phyloP scores from a whole-genome alignment of 2,329 filamentous ascomycete genomes.

The Alternaria sp. region DNA sequence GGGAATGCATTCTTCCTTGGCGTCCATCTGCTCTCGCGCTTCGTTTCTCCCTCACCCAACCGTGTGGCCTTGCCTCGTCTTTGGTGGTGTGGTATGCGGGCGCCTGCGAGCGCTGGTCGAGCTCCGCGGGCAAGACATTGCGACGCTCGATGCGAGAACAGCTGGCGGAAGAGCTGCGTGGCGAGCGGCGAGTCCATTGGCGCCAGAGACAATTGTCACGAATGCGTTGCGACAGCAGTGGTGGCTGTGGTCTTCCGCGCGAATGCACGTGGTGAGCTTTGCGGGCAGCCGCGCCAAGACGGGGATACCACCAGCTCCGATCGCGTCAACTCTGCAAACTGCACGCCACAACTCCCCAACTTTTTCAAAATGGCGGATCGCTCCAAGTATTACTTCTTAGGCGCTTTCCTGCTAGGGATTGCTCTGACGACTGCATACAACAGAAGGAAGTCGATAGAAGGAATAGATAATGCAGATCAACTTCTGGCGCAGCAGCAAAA shows the following conservation, averaged over 20 bases:
- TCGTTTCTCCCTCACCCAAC: constrained; percentile 43
- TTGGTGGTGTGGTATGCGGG: constrained; percentile 36
- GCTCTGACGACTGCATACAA: constrained; percentile 62
- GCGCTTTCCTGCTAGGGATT: constrained; percentile 79
- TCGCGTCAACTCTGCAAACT: constrained; percentile 5
- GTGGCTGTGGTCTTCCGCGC: constrained; percentile 21
- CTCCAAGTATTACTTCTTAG: constrained; percentile 65
- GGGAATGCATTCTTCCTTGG: constrained; percentile 79
- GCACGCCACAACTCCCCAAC: neutral
- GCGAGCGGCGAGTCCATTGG: constrained; percentile 83
- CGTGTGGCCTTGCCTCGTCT: constrained; percentile 41
- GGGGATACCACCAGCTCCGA: constrained; percentile 27
- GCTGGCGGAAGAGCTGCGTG: constrained; percentile 79
- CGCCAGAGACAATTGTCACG: constrained; percentile 18
- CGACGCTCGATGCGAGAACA: constrained; percentile 76
- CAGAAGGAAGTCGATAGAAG: constrained; percentile 28
- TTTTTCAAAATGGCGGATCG: constrained; percentile 40
- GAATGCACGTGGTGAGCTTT: constrained; percentile 34
- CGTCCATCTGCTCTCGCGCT: constrained; percentile 79
- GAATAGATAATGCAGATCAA: constrained; percentile 10
- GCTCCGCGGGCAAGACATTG: constrained; percentile 57
- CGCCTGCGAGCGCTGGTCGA: constrained; percentile 48
- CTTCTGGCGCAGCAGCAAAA: constrained; percentile 30
- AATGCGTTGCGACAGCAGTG: constrained; percentile 18
- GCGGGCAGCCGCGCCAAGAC: constrained; percentile 38